A percentile compares a stretch with the other conserved stretches of the same genome.
These are phyloP conservation scores for Cyberlindnera veronae DNA, from an alignment of 805 yeast genomes.

Conservation along the genomic window DNA sequence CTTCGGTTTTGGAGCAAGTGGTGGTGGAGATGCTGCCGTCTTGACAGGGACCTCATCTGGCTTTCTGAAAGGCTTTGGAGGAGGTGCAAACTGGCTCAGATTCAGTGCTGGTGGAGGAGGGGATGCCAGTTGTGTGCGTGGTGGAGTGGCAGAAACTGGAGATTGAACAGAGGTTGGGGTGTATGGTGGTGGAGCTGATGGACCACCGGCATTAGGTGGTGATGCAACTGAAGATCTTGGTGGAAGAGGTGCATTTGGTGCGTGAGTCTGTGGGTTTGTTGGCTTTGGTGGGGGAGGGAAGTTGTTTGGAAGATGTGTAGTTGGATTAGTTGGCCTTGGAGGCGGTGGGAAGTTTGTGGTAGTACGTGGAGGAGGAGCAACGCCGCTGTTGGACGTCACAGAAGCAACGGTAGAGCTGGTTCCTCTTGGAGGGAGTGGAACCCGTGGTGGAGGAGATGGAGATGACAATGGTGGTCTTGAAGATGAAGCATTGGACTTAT, in stretches of 20 bases:
- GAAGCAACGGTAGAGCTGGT: background rate
- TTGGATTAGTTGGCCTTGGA: slow-evolving; percentile 22
- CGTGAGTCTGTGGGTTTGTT: slow-evolving; percentile 4
- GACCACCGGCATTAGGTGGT: background rate
- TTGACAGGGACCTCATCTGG: slow-evolving; percentile 3
- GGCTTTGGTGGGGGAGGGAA: slow-evolving; percentile 28
- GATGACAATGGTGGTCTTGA: slow-evolving; percentile 1
- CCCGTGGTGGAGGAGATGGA: background rate
- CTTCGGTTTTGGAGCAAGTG: slow-evolving; percentile 1
- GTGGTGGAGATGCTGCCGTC: background rate
- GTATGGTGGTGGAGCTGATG: slow-evolving; percentile 14
- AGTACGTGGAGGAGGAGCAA: slow-evolving; percentile 4
- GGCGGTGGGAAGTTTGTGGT: slow-evolving; percentile 27
- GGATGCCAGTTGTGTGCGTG: background rate
- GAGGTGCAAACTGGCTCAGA: slow-evolving; percentile 17
- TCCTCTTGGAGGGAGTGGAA: slow-evolving; percentile 2
- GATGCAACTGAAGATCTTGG: slow-evolving; percentile 3
- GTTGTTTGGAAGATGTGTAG: slow-evolving; percentile 5
- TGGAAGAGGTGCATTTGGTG: slow-evolving; percentile 1
- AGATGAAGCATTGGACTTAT: slow-evolving; percentile 6
- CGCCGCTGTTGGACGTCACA: background rate
- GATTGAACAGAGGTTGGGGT: slow-evolving; percentile 3
- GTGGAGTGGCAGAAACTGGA: background rate
- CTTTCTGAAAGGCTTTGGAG: slow-evolving; percentile 23
- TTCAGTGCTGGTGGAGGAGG: slow-evolving; percentile 6